Conservation (phyloP, 2,329 filamentous ascomycete genomes). For the Myriosclerotinia scirpicola region DNA sequence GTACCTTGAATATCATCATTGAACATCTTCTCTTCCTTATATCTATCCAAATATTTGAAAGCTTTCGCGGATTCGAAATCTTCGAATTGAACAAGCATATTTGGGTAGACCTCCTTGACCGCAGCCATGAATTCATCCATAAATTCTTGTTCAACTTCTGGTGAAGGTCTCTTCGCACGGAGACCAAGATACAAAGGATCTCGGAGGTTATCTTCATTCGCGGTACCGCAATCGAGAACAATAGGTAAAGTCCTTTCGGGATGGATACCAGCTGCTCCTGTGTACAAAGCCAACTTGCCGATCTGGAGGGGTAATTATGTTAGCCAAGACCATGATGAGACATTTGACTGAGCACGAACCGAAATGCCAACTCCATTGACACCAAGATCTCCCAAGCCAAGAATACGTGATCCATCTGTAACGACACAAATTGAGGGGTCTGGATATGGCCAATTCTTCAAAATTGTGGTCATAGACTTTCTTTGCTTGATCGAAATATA, state of each 20-base stretch:
- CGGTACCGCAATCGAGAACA: slow-evolving; percentile 65
- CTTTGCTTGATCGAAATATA: slow-evolving; percentile 96
- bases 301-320: slow-evolving; percentile 51
- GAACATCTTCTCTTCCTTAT: slow-evolving; percentile 93
- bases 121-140: slow-evolving; percentile 98
- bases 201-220: slow-evolving; percentile 64
- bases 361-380: slow-evolving; percentile 98
- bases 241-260: slow-evolving; percentile 79
- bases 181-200: slow-evolving; percentile 86
- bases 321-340: not conserved
- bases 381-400: slow-evolving; percentile 90
- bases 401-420: slow-evolving; percentile 90
- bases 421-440: slow-evolving; percentile 95
- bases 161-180: slow-evolving; percentile 74
- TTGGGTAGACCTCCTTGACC: slow-evolving; percentile 68
- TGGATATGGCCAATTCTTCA: slow-evolving; percentile 87
- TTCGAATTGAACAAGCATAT: slow-evolving; percentile 84
- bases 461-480: slow-evolving; percentile 82
- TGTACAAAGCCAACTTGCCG: slow-evolving; percentile 94
- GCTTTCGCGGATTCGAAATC: slow-evolving; percentile 93
- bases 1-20: slow-evolving; percentile 99
- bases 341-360: slow-evolving; percentile 49
- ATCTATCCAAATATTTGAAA: slow-evolving; percentile 88
- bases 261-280: slow-evolving; percentile 90
- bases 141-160: slow-evolving; percentile 82